These are phyloP conservation scores for Boechera retrofracta DNA, from an alignment of 345 rosid genomes.

Conservation along the genomic window DNA sequence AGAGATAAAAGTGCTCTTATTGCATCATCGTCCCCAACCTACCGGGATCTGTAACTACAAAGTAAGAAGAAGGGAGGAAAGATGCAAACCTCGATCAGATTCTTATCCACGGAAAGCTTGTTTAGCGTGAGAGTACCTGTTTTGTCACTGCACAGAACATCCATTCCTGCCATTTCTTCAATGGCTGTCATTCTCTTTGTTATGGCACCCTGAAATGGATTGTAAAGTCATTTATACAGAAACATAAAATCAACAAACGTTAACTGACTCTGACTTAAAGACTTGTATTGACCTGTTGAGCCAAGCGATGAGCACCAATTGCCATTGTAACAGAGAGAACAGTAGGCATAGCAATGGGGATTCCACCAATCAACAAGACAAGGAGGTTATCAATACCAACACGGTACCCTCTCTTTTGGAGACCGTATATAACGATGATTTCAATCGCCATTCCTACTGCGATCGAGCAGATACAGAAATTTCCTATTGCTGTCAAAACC, in stretches of 20 bases:
- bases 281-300: slow-evolving; percentile 63
- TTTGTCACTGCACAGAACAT: slow-evolving; percentile 84
- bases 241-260: neutral
- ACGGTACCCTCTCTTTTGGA: slow-evolving; percentile 61
- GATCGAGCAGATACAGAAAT: slow-evolving; percentile 95
- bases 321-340: slow-evolving; percentile 91
- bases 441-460: slow-evolving; percentile 83
- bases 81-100: slow-evolving; percentile 68
- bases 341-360: slow-evolving; percentile 79
- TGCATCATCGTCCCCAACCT: neutral
- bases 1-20: neutral
- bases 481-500: slow-evolving; percentile 89
- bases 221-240: neutral
- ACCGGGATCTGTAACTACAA: neutral
- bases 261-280: neutral
- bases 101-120: slow-evolving; percentile 86
- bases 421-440: slow-evolving; percentile 59
- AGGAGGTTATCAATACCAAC: slow-evolving; percentile 64
- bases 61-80: slow-evolving; percentile 15
- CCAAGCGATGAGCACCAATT: slow-evolving; percentile 82
- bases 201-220: slow-evolving; percentile 68
- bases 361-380: slow-evolving; percentile 67
- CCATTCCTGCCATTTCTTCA: slow-evolving; percentile 99
- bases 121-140: slow-evolving; percentile 91
- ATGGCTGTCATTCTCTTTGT: slow-evolving; percentile 97